These are phyloP conservation scores for Hymenoscyphus scutula DNA, from an alignment of 2,329 filamentous ascomycete genomes.

Conservation along the genomic window DNA sequence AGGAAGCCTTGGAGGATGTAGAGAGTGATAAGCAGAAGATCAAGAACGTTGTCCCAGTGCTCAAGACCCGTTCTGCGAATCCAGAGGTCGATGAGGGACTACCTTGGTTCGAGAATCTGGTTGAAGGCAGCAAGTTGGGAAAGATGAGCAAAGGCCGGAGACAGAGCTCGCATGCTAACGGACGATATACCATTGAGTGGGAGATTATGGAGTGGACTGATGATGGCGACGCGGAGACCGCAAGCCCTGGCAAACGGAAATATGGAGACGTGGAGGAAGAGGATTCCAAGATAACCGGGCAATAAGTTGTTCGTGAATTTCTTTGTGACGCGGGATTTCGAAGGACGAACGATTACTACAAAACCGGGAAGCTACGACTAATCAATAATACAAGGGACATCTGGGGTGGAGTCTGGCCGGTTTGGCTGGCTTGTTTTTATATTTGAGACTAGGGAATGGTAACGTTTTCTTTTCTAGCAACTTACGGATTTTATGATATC, in stretches of 20 bases:
- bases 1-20: slow-evolving; percentile 39
- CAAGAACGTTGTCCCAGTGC: slow-evolving; percentile 29
- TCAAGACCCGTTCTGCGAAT: not conserved
- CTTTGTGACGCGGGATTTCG: not conserved
- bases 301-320: not conserved
- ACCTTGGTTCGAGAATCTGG: slow-evolving; percentile 82
- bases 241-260: slow-evolving; percentile 52
- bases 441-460: not conserved
- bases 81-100: slow-evolving; percentile 50
- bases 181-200: slow-evolving; percentile 71
- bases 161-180: slow-evolving; percentile 56
- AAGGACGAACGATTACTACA: not conserved
- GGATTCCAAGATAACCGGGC: slow-evolving; percentile 16
- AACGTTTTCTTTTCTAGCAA: not conserved
- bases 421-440: not conserved
- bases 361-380: not conserved
- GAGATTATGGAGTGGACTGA: slow-evolving; percentile 74
- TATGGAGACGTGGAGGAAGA: slow-evolving; percentile 38
- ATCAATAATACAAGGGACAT: not conserved
- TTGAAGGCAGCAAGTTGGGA: slow-evolving; percentile 72
- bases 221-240: slow-evolving; percentile 40
- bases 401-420: not conserved
- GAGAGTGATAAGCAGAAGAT: slow-evolving; percentile 30
- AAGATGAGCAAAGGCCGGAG: slow-evolving; percentile 61
- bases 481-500: not conserved